A percentile compares a stretch with the other conserved stretches of the same genome.
phyloP scores from a whole-genome alignment of 345 rosid genomes.

The Pistacia vera region DNA sequence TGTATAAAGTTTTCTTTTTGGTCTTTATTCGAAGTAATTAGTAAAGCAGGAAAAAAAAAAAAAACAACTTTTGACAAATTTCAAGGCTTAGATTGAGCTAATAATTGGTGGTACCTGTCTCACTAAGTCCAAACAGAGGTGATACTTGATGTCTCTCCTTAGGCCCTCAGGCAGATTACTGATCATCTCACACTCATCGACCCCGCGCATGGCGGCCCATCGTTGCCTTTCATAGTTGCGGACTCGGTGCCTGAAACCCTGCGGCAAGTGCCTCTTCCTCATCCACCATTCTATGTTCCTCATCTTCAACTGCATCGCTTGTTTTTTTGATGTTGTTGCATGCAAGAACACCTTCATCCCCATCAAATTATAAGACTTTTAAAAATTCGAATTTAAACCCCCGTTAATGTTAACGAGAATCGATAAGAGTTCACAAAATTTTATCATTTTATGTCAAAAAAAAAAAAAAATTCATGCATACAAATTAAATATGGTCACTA shows the following conservation, averaged over 20 bases:
- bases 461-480: too few relatives aligned
- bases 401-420: too few relatives aligned
- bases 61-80: too few relatives aligned
- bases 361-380: too few relatives aligned
- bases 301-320: slow-evolving; percentile 97
- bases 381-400: too few relatives aligned
- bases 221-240: slow-evolving; percentile 90
- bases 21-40: too few relatives aligned
- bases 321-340: slow-evolving; percentile 94
- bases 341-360: slow-evolving; percentile 63
- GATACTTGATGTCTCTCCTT: slow-evolving; percentile 93
- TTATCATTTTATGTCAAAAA: too few relatives aligned
- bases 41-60: too few relatives aligned
- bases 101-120: slow-evolving; percentile 58
- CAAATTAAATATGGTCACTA: too few relatives aligned
- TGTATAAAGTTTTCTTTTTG: too few relatives aligned
- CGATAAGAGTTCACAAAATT: too few relatives aligned
- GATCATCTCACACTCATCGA: slow-evolving; percentile 88
- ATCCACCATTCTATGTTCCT: slow-evolving; percentile 99
- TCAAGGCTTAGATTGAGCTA: too few relatives aligned
- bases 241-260: slow-evolving; percentile 83
- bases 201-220: slow-evolving; percentile 99
- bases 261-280: slow-evolving; percentile 84
- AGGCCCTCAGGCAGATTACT: slow-evolving; percentile 89
- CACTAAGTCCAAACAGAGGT: slow-evolving; percentile 88